phyloP scores from a whole-genome alignment of 208 protist genomes.

The Leishmania gerbilli region DNA sequence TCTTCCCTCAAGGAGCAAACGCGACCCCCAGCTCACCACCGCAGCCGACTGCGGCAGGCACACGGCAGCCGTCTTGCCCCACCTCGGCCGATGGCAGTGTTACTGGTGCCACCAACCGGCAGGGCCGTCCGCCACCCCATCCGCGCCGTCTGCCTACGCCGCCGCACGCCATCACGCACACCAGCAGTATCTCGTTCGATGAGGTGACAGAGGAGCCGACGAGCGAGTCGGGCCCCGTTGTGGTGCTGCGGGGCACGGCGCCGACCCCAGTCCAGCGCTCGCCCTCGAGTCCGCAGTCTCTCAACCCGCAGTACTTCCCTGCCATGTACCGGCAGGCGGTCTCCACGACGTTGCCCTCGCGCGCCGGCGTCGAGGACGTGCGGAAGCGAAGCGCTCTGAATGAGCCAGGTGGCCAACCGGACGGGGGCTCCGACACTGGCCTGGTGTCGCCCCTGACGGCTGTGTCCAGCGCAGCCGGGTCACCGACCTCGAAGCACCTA shows the following conservation, averaged over 20 bases:
- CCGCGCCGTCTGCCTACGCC: constrained; percentile 26
- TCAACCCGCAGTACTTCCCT: constrained; percentile 26
- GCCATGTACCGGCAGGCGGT: background rate
- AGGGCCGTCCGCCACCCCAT: constrained; percentile 26
- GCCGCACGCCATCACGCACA: constrained; percentile 34
- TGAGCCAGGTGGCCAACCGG: background rate
- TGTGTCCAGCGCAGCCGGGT: constrained; percentile 5
- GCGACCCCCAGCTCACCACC: background rate
- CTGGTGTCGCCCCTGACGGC: constrained; percentile 25
- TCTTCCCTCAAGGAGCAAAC: background rate
- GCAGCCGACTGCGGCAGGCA: background rate
- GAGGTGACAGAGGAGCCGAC: constrained; percentile 35
- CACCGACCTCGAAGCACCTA: background rate
- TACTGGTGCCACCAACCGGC: constrained; percentile 1
- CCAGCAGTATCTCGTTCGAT: constrained; percentile 38
- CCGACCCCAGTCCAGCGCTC: constrained; percentile 14
- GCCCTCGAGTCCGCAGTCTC: constrained; percentile 8
- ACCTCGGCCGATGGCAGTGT: background rate
- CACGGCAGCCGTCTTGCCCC: background rate
- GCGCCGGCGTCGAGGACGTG: background rate
- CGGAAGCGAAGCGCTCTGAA: background rate
- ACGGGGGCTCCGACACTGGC: background rate
- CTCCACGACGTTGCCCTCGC: background rate
- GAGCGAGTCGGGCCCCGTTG: constrained; percentile 29
- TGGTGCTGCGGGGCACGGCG: constrained; percentile 33